Evolutionary conservation across 306 rosid species (phyloP), one percentile per base, ranked within the genome.

Genomic region (Vigna angularis): DNA sequence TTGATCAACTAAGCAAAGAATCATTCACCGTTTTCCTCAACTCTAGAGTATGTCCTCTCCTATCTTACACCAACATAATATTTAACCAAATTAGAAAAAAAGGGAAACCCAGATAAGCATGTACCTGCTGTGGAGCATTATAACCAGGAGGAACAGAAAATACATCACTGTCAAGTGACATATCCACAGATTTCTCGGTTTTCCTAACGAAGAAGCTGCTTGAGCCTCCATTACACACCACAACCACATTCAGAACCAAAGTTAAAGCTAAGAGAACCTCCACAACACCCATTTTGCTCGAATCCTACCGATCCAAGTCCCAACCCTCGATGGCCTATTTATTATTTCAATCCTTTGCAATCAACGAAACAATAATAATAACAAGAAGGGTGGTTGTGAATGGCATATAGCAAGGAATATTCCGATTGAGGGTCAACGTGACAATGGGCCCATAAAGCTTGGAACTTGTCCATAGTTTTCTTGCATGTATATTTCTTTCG

Each of bases 41-140:
- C 38, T 26, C 38, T 13, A 13, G 17, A 1, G 40, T 22, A 11
- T 0, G 14, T 44, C 15, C 14, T 44, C 49, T 44, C 15, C 14
- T 11, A 44, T 6, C 2, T 55, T 53, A 53, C 9, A 18, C 8
- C 0, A 18, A 53, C 36, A 57, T 16, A 57, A 26, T 26, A 26
- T 26, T 22, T 24, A 57, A 11, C 11, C 20, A 2, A 55, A 20
- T 20, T 9, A 4, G 10, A 55, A 55, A 55, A 3, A 0, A 17
- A 57, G n/a, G 34, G 5, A 22, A 57, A 57, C 36, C 36, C 64
- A 57, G 3, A 59, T 2, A 24, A 59, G 50, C 12, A 45, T 45
- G 9, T 52, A 86, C 98, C 91, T 92, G 98, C 40, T 92, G 97
- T 1, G 98, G 92, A 61, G 97, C 86, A 79, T 94, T 94, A 26